Evolutionary conservation across 352 stramenopile genomes (phyloP).

Genomic region (Phytophthora agathidicida): DNA sequence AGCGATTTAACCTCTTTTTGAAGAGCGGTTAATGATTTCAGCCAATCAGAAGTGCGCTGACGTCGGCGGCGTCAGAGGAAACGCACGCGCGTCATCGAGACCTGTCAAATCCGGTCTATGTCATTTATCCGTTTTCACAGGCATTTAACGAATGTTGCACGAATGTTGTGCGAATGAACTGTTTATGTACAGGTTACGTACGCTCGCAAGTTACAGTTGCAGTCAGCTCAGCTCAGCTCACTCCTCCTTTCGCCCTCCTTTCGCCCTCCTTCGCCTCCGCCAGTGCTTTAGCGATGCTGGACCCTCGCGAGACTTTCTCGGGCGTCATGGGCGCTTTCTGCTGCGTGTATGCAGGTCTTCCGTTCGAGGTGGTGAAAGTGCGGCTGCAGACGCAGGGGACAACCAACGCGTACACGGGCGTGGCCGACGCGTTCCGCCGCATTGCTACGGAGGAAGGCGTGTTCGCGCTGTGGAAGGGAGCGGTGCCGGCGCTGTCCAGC

Average conservation of each 20-base stretch:
- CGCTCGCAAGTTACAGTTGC: constrained; percentile 18
- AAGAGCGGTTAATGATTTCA: not conserved
- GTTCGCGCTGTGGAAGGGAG: constrained; percentile 87
- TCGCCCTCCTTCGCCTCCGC: not conserved
- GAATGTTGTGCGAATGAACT: too few species aligned
- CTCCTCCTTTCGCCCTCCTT: not conserved
- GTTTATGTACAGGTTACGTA: not conserved
- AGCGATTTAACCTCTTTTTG: too few species aligned
- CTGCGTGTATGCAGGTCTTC: constrained; percentile 85
- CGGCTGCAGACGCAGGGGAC: constrained; percentile 80
- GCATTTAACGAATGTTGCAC: too few species aligned
- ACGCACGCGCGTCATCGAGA: too few species aligned
- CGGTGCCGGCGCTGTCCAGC: constrained; percentile 83
- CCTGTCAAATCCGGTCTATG: too few species aligned
- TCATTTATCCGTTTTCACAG: too few species aligned
- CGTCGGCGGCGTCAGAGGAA: constrained; percentile 8
- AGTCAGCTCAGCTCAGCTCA: not conserved
- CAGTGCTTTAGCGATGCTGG: constrained; percentile 49
- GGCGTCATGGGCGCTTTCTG: constrained; percentile 81
- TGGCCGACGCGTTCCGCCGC: constrained; percentile 69
- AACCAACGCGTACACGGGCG: constrained; percentile 62
- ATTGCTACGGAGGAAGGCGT: constrained; percentile 80
- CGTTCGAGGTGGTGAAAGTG: constrained; percentile 90
- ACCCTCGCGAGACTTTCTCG: constrained; percentile 76
- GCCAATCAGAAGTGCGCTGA: not conserved